These are phyloP conservation scores for Amesomyces nigricolor DNA, from an alignment of 2,329 filamentous ascomycete species.

Conservation along the genomic window DNA sequence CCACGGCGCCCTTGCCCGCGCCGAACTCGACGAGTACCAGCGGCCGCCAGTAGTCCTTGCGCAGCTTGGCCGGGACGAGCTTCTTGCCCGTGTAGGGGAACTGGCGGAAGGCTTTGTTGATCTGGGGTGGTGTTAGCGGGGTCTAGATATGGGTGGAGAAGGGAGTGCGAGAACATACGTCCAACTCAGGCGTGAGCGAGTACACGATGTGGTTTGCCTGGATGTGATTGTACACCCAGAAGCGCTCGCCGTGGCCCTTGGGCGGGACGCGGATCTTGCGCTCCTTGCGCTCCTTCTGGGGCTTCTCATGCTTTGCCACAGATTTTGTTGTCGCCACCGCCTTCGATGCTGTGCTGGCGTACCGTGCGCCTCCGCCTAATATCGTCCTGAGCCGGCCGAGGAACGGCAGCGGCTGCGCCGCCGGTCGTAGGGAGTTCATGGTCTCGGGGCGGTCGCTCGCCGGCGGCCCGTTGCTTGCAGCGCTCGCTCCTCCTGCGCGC, in stretches of 20 bases:
- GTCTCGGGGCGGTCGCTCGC: neutral
- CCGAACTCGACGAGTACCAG: constrained; percentile 56
- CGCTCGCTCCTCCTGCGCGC: neutral
- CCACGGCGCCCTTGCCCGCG: constrained; percentile 45
- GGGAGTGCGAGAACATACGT: constrained; percentile 9
- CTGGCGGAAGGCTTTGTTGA: constrained; percentile 29
- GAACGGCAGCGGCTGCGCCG: neutral
- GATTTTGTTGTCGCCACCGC: neutral
- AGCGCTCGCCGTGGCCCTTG: constrained; percentile 49
- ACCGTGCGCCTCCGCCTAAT: neutral
- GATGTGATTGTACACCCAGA: constrained; percentile 51
- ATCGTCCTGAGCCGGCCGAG: constrained; percentile 1
- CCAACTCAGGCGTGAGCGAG: constrained; percentile 34
- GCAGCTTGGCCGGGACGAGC: constrained; percentile 54
- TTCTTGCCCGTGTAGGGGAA: constrained; percentile 64
- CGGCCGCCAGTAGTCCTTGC: constrained; percentile 62
- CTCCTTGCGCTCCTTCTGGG: neutral
- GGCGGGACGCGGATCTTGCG: neutral
- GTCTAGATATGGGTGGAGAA: neutral
- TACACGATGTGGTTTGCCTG: constrained; percentile 48
- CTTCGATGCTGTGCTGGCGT: constrained; percentile 9
- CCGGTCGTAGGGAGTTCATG: constrained; percentile 15
- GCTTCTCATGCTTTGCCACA: neutral
- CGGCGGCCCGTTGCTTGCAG: neutral
- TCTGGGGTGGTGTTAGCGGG: constrained; percentile 16